Evolutionary conservation across 805 yeast species (phyloP), one percentile per base, ranked within the genome.

Genomic region (Naumovozyma castellii): DNA sequence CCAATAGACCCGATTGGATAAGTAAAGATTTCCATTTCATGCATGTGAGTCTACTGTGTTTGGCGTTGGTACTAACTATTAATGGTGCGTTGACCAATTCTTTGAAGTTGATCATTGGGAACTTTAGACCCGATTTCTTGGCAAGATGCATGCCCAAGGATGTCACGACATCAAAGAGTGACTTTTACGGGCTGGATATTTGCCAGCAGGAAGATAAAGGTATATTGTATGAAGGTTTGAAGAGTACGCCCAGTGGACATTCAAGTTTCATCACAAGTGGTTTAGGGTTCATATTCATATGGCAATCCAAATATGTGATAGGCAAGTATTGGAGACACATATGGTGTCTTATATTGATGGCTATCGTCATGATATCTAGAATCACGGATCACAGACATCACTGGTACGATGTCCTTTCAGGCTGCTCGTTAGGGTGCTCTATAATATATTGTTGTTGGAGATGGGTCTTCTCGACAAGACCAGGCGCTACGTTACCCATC

Each of bases 171-270:
- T 30, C 39, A 12, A 37, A 32, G 3, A 34, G 34, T 15, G 36
- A 27, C 2, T 43, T 30, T 15, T 45, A 42, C 32, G 38, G 46
- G 4, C n/a, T 48, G 6, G 50, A 44, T 18, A 39, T 47, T 14
- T 52, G 58, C 28, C 40, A 39, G 29, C 59, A 54, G 35, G 28
- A 39, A 17, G 41, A 54, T 39, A 39, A 37, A 30, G 38, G 35
- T 17, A 27, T 54, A 9, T 45, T 57, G 9, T 42, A 39, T 28
- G 62, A 57, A 35, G 62, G 62, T 5, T 42, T 57, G 32, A 51
- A 54, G 29, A 51, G 57, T 42, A 56, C 62, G 2, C 62, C 62
- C 20, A 53, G 59, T 38, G 61, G 62, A 3, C 62, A 57, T 40
- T 48, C 59, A 5, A 53, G 59, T 43, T 46, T 57, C 20, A 49